Conservation (phyloP, 345 rosid genomes). For the Adansonia digitata region DNA sequence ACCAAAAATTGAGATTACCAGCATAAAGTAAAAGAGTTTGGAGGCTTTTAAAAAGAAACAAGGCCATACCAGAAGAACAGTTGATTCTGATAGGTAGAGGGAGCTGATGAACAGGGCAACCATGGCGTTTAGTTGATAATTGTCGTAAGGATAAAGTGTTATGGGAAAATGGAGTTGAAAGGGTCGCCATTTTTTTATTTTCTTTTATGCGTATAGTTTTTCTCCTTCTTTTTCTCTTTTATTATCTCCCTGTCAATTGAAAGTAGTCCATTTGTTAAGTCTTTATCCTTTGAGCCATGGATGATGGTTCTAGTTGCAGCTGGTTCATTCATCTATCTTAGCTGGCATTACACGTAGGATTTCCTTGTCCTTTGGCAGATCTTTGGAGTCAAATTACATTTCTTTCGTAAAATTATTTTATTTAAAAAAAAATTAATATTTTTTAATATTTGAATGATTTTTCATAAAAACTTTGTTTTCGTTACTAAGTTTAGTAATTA, state of each 20-base stretch:
- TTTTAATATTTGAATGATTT: no score
- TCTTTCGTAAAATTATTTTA: no score
- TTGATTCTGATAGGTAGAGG: constrained; percentile 27
- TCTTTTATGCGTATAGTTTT: neutral
- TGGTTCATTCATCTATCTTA: neutral
- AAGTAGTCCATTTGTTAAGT: neutral
- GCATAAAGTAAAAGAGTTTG: neutral
- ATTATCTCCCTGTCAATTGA: neutral
- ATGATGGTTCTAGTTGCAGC: neutral
- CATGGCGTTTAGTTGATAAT: constrained; percentile 21
- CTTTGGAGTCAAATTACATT: no score
- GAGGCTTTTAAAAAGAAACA: neutral
- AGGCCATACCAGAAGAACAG: constrained; percentile 53
- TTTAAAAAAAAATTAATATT: neutral
- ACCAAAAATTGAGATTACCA: neutral
- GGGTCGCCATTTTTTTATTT: constrained; percentile 52
- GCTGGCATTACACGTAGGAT: neutral
- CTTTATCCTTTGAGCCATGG: constrained; percentile 3
- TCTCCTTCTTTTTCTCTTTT: neutral
- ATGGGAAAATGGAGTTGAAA: constrained; percentile 35
- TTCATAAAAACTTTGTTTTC: no score
- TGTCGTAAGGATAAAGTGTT: constrained; percentile 16
- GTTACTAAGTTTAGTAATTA: neutral
- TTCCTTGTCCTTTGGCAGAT: neutral
- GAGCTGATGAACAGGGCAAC: constrained; percentile 11